Percentiles rank a stretch among this genome's conserved stretches.
These are phyloP conservation scores for Syncephalastrum racemosum DNA, from an alignment of 371 early-diverging fungal genomes.

Conservation along the genomic window DNA sequence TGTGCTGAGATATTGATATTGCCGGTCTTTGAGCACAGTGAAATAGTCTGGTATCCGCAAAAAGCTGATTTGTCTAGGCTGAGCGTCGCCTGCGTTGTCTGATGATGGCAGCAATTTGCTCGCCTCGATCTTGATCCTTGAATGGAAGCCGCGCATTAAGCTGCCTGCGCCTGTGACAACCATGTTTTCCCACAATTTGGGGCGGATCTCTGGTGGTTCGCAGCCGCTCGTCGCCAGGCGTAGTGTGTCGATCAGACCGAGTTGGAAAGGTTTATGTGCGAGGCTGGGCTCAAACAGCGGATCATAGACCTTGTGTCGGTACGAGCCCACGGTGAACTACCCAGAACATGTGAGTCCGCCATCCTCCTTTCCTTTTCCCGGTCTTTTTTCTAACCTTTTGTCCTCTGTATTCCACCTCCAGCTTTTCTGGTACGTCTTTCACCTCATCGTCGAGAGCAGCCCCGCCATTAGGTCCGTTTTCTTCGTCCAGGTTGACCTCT, in stretches of 20 bases:
- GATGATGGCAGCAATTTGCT: conserved; percentile 57
- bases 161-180: conserved; percentile 71
- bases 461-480: too few species aligned
- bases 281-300: conserved; percentile 66
- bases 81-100: conserved; percentile 77
- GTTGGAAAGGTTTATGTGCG: conserved; percentile 25
- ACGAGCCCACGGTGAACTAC: conserved; percentile 61
- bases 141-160: conserved; percentile 23
- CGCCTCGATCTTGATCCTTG: conserved; percentile 65
- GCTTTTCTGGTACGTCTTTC: conserved; percentile 30
- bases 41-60: conserved; percentile 79
- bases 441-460: conserved; percentile 21
- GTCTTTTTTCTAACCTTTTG: conserved; percentile 44
- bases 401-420: conserved; percentile 59
- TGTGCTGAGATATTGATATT: conserved; percentile 56
- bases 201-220: conserved; percentile 77
- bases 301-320: conserved; percentile 60
- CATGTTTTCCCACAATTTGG: conserved; percentile 80
- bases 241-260: conserved; percentile 62
- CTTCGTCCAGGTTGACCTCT: conserved; percentile 15
- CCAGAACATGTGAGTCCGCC: conserved; percentile 1
- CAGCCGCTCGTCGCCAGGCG: conserved; percentile 62
- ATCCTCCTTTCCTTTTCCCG: neutral
- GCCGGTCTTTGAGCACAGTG: conserved; percentile 64
- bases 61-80: conserved; percentile 71